Base-by-base conservation (phyloP, 805 yeast species). In the Candida pini region DNA sequence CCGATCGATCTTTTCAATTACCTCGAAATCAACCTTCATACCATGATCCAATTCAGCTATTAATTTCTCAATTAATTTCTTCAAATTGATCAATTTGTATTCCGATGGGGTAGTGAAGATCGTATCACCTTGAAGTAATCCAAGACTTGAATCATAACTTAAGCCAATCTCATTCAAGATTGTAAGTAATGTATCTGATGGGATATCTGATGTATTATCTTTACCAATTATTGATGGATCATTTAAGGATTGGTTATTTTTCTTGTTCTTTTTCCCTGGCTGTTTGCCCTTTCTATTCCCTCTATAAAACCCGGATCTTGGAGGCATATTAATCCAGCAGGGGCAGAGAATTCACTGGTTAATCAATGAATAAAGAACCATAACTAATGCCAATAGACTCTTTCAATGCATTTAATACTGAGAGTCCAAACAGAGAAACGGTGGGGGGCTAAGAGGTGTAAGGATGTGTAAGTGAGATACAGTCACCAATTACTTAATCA, bases 51-150 rank as follows among this genome's bases (percentile, higher is more conserved):
- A 47, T 35, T 66, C 70, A 20, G 56, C 51, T 10, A 64, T 54
- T 22, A 73, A 49, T 28, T 62, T 66, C 10, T 53, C 58, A 16
- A 73, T 48, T n/a, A 65, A 49, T 48, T 64, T 64, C 30, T 43
- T 46, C 28, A 55, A 33, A 5, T 36, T 22, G 6, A 31, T 25
- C 17, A 61, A 44, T 20, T 43, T 45, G 3, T 38, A 31, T 24
- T 38, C 39, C 15, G 27, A 28, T 1, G 62, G 71, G 15, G 63
- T 57, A 5, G 72, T 66, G 23, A 40, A 41, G 38, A 46, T 45
- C 6, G 67, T 49, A 14, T 74, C 78, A 1, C 89, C 89, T 44
- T 70, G 78, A 17, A 81, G 56, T 34, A 73, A 55, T 2, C 88
- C 88, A 13, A 71, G 62, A 26, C 74, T 71, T 4, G 71, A 62